Conservation (phyloP, 2,329 filamentous ascomycete species). For the Aspergillus luchuensis region DNA sequence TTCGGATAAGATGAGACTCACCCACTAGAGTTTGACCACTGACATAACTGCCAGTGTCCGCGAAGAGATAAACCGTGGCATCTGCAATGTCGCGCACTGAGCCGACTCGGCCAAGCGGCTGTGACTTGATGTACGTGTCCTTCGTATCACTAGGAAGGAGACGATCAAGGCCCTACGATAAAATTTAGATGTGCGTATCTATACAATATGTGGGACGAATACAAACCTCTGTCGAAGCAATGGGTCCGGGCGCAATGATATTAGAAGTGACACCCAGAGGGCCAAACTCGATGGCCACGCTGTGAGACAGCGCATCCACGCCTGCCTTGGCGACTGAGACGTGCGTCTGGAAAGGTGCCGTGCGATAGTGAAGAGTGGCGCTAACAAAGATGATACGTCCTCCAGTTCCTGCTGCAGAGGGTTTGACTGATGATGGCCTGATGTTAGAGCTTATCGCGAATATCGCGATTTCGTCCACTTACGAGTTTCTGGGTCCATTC, state of each 20-base stretch:
- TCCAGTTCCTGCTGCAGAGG: conserved; percentile 59
- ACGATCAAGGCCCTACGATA: conserved; percentile 63
- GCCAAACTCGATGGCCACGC: conserved; percentile 84
- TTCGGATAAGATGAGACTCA: conserved; percentile 26
- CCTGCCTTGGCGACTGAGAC: conserved; percentile 90
- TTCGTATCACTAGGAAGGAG: conserved; percentile 58
- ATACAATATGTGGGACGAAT: not conserved
- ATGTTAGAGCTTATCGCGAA: conserved; percentile 12
- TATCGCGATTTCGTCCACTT: conserved; percentile 20
- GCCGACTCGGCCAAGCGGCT: conserved; percentile 77
- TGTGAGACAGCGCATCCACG: conserved; percentile 79
- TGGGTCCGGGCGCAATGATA: conserved; percentile 83
- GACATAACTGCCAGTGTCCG: conserved; percentile 81
- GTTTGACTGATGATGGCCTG: conserved; percentile 22
- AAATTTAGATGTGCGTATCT: conserved; percentile 7
- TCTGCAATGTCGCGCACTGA: conserved; percentile 86
- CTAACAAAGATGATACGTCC: conserved; percentile 89
- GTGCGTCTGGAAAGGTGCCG: conserved; percentile 81
- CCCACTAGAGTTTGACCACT: conserved; percentile 77
- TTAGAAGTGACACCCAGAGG: conserved; percentile 86
- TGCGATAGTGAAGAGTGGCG: conserved; percentile 88
- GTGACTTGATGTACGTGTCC: conserved; percentile 48
- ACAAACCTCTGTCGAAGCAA: conserved; percentile 71
- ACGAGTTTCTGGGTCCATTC: conserved; percentile 59
- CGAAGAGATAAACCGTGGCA: conserved; percentile 86